Evolutionary conservation across 495 filamentous ascomycete species (phyloP).

Genomic region (Trypethelium eluteriae): DNA sequence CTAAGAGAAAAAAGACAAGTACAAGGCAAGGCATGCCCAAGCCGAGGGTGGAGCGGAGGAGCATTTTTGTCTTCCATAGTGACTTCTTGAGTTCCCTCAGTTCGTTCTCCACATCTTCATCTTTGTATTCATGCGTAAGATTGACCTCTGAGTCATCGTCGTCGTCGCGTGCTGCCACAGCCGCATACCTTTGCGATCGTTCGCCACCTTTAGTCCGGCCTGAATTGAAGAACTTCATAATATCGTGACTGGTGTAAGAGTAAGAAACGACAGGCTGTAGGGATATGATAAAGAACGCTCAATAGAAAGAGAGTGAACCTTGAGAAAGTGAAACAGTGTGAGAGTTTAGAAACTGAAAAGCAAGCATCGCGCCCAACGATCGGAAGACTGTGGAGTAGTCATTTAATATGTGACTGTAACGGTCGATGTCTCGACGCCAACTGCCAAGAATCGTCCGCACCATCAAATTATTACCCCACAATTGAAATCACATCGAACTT

Average conservation of each 20-base stretch:
- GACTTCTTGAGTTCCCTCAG: not conserved
- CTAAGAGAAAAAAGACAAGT: constrained; percentile 6
- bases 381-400: not conserved
- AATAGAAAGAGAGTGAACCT: not conserved
- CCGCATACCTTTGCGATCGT: constrained; percentile 6
- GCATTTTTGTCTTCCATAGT: constrained; percentile 9
- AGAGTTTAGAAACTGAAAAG: not conserved
- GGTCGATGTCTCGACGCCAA: constrained; percentile 7
- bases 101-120: not conserved
- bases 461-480: not conserved
- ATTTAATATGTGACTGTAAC: constrained; percentile 12
- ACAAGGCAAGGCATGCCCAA: not conserved
- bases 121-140: constrained; percentile 8
- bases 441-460: not conserved
- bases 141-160: constrained; percentile 7
- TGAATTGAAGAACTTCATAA: constrained; percentile 4
- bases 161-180: not conserved
- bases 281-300: not conserved
- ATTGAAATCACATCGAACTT: not conserved
- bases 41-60: not conserved
- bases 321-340: not conserved
- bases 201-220: not conserved
- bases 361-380: not conserved
- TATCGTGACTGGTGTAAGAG: not conserved
- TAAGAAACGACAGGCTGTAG: not conserved